Evolutionary conservation across 345 rosid species (phyloP).

Genomic region (Pistacia vera): DNA sequence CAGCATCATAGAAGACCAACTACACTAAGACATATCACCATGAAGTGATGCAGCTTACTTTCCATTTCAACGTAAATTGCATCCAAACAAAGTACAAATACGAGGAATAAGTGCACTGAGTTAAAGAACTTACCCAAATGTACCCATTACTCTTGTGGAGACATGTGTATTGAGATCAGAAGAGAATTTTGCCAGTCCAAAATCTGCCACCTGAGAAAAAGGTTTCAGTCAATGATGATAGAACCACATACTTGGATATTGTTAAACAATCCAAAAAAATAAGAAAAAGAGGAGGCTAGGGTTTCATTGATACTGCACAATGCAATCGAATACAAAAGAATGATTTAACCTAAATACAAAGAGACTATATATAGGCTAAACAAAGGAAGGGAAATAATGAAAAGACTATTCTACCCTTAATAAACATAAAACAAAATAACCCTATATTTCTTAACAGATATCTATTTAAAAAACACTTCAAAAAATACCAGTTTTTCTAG

Average conservation of each 20-base stretch:
- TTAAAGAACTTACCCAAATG: constrained; percentile 74
- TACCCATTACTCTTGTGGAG: constrained; percentile 97
- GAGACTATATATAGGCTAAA: too few relatives aligned
- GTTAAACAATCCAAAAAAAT: too few relatives aligned
- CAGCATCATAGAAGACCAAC: neutral
- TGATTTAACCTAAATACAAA: too few relatives aligned
- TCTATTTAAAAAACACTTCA: neutral
- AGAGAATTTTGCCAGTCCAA: constrained; percentile 85
- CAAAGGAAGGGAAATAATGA: too few relatives aligned
- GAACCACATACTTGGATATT: neutral
- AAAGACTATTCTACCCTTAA: too few relatives aligned
- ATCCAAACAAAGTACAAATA: neutral
- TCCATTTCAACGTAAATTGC: neutral
- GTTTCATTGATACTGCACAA: too few relatives aligned
- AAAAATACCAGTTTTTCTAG: neutral
- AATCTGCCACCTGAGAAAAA: constrained; percentile 79
- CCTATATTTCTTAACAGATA: too few relatives aligned
- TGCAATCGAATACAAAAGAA: too few relatives aligned
- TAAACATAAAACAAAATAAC: too few relatives aligned
- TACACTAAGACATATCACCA: neutral
- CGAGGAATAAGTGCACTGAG: neutral
- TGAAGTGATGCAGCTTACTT: neutral
- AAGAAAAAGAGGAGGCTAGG: too few relatives aligned
- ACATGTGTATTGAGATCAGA: constrained; percentile 87
- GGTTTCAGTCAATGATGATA: neutral